Evolutionary conservation across 495 filamentous ascomycete species (phyloP).

Genomic region (Aspergillus baeticus): DNA sequence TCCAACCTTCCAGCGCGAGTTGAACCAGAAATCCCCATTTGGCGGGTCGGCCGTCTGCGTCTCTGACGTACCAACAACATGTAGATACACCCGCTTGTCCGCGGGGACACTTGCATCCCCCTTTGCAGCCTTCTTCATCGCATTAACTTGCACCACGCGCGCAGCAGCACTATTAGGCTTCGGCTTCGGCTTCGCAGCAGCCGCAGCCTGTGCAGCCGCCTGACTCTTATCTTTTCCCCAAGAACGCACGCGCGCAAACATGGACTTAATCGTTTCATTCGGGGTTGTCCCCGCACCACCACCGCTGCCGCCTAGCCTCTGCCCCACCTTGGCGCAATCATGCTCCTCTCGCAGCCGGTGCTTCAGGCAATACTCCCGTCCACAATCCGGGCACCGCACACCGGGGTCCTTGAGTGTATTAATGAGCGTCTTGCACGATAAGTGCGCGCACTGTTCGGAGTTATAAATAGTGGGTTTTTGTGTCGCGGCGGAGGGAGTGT

Average conservation of each 20-base stretch:
- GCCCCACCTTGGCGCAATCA: slow-evolving; percentile 73
- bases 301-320: slow-evolving; percentile 49
- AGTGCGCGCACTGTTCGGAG: slow-evolving; percentile 70
- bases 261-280: slow-evolving; percentile 53
- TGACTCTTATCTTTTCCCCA: slow-evolving; percentile 68
- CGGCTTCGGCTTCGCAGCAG: slow-evolving; percentile 46
- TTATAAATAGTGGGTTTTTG: slow-evolving; percentile 57
- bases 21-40: slow-evolving; percentile 80
- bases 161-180: slow-evolving; percentile 60
- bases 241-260: slow-evolving; percentile 60
- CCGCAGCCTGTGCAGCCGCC: slow-evolving; percentile 26
- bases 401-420: slow-evolving; percentile 75
- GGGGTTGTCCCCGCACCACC: slow-evolving; percentile 12
- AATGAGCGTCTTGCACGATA: slow-evolving; percentile 79
- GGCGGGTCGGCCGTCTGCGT: slow-evolving; percentile 76
- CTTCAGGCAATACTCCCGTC: slow-evolving; percentile 84
- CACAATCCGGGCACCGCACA: slow-evolving; percentile 79
- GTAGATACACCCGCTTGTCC: slow-evolving; percentile 81
- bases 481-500: slow-evolving; percentile 22
- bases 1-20: slow-evolving; percentile 82
- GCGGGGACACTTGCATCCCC: slow-evolving; percentile 76
- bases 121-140: slow-evolving; percentile 81
- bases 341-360: slow-evolving; percentile 88
- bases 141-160: slow-evolving; percentile 62
- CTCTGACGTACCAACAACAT: slow-evolving; percentile 74